Base-by-base conservation (phyloP, 1,284 basidiomycete genomes). In the Anthracocystis walkeri region DNA sequence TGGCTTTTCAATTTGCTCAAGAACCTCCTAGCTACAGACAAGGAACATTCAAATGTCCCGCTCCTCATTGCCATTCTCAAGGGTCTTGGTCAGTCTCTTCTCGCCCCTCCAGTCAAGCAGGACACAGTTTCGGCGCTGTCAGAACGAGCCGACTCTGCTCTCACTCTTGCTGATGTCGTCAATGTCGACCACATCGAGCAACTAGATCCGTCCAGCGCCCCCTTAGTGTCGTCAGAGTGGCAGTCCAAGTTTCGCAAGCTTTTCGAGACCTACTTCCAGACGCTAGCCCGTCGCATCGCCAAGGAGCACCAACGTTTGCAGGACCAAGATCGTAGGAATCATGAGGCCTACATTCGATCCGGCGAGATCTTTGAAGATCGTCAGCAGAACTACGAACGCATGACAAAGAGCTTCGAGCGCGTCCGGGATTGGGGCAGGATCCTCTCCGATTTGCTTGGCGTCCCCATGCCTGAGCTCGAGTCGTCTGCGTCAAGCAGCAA, bases 361-460 rank as follows among this genome's bases (percentile, higher is more conserved):
- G 96, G 96, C 25, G 95, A 99, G 86, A 97, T 99, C 75, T 99
- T 99, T 79, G 97, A 99, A 84, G 97, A 99, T 86, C 91, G 97
- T 20, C 95, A 98, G 85, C 95, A 99, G 86, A 93, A 92, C 14
- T 99, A 98, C 85, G 97, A 99, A 87, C 95, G 94, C 87, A 95
- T 97, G 92, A 94, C 94, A 14, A 95, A 93, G 85, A 90, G 90
- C 38, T 97, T 97, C 80, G 96, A 99, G 86, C 93, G 95, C 67
- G 87, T 97, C 18, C 74, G 82, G 23, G 74, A 82, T 16, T 69
- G 68, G 49, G 67, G 71, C 11, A 63, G 76, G n/a, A 54, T 63
- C 14, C 88, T 99, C 21, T 95, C 97, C 0, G 96, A 98, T 77
- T 86, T 95, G 8, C 88, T 99, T 7, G 91, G 91, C 77, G 87